Evolutionary conservation across 176 grass and related monocot species (phyloP).

Genomic region (Juncus effusus): DNA sequence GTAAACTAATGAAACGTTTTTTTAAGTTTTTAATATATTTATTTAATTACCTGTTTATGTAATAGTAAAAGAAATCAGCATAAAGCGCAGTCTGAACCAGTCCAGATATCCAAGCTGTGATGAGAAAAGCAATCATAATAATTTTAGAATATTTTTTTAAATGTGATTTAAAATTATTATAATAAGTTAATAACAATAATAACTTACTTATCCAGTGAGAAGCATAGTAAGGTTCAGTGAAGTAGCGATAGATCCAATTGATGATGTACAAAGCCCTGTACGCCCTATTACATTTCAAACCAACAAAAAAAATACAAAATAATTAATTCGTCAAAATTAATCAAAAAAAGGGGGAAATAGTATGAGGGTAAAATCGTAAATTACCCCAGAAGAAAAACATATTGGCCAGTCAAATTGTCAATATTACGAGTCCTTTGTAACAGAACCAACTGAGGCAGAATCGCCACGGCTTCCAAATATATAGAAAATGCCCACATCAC

Average conservation of each 20-base stretch:
- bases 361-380: background rate
- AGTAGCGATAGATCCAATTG: conserved; percentile 90
- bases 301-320: background rate
- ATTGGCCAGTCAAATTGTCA: conserved; percentile 91
- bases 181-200: background rate
- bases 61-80: conserved; percentile 97
- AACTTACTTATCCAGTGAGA: conserved; percentile 93
- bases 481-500: conserved; percentile 96
- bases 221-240: conserved; percentile 67
- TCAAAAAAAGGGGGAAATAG: background rate
- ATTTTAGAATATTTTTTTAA: background rate
- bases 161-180: background rate
- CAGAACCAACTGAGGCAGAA: conserved; percentile 91
- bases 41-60: conserved; percentile 68
- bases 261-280: conserved; percentile 88
- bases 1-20: background rate
- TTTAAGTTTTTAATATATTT: background rate
- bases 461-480: conserved; percentile 90
- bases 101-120: conserved; percentile 79
- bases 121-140: conserved; percentile 12
- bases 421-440: conserved; percentile 88
- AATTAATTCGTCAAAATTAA: background rate
- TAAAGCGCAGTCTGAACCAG: conserved; percentile 78
- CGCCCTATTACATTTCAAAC: conserved; percentile 58
- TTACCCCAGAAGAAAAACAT: conserved; percentile 94